Conservation (phyloP, 2,329 filamentous ascomycete species). For the Calonectria crousiana region DNA sequence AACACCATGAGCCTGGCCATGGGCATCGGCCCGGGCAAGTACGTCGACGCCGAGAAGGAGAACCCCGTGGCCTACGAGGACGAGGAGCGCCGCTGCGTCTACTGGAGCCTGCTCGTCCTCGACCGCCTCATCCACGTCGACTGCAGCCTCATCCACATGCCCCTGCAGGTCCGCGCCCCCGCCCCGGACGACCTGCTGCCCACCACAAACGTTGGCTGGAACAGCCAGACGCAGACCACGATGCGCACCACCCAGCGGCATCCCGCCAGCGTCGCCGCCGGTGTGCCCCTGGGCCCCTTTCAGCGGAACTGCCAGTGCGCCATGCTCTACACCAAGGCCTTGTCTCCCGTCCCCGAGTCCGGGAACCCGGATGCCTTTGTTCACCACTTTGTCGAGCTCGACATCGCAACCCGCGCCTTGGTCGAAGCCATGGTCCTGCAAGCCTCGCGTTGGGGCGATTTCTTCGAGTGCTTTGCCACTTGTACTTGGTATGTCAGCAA, state of each 20-base stretch:
- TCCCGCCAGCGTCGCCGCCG: slow-evolving; percentile 43
- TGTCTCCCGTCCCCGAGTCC: slow-evolving; percentile 36
- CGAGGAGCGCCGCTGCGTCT: slow-evolving; percentile 55
- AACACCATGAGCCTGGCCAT: slow-evolving; percentile 52
- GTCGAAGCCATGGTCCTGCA: slow-evolving; percentile 51
- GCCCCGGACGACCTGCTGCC: slow-evolving; percentile 51
- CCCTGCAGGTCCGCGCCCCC: slow-evolving; percentile 51
- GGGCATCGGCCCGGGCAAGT: slow-evolving; percentile 52
- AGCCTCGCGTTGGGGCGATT: slow-evolving; percentile 49
- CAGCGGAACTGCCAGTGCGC: slow-evolving; percentile 52
- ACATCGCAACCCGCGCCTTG: slow-evolving; percentile 46
- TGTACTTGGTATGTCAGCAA: slow-evolving; percentile 47
- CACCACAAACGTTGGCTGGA: slow-evolving; percentile 51
- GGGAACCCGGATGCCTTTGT: slow-evolving; percentile 36
- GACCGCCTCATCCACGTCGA: slow-evolving; percentile 54
- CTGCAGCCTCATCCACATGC: slow-evolving; percentile 47
- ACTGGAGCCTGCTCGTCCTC: slow-evolving; percentile 59
- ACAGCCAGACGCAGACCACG: slow-evolving; percentile 37
- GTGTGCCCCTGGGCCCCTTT: slow-evolving; percentile 49
- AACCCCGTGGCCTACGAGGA: slow-evolving; percentile 47
- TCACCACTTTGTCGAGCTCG: slow-evolving; percentile 48
- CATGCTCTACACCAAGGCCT: slow-evolving; percentile 49
- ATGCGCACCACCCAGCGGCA: slow-evolving; percentile 42
- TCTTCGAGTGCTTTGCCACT: slow-evolving; percentile 51
- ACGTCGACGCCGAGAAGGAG: slow-evolving; percentile 47